Evolutionary conservation across 106 monocot genomes (phyloP).

Genomic region (Allium fistulosum): DNA sequence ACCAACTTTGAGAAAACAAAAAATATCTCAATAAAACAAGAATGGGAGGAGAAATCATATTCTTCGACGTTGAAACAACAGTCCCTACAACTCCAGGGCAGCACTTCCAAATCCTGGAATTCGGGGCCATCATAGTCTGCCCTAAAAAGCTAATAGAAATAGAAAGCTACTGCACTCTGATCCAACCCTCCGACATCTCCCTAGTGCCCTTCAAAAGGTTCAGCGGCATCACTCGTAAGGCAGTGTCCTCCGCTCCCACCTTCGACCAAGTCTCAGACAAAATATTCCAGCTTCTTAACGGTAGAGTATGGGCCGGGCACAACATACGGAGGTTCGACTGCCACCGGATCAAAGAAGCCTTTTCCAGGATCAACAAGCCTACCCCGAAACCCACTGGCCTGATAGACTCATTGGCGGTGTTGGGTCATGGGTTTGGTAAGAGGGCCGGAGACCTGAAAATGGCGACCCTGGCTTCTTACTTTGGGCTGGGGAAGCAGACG

Average conservation of each 20-base stretch:
- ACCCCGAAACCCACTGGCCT: slow-evolving; percentile 62
- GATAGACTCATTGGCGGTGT: slow-evolving; percentile 65
- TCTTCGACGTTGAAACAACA: slow-evolving; percentile 88
- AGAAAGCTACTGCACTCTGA: slow-evolving; percentile 77
- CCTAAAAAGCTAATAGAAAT: slow-evolving; percentile 76
- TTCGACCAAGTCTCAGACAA: slow-evolving; percentile 68
- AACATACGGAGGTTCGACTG: slow-evolving; percentile 88
- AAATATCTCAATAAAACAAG: background rate
- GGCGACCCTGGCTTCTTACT: slow-evolving; percentile 92
- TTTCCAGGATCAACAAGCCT: slow-evolving; percentile 56
- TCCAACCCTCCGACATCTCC: slow-evolving; percentile 57
- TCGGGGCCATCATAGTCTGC: slow-evolving; percentile 81
- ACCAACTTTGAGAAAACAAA: background rate
- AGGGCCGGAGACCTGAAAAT: slow-evolving; percentile 99
- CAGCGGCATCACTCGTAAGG: slow-evolving; percentile 50
- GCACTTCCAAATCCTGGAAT: slow-evolving; percentile 67
- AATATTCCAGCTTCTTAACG: slow-evolving; percentile 64
- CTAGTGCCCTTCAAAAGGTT: slow-evolving; percentile 36
- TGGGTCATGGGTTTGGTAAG: slow-evolving; percentile 63
- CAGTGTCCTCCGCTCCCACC: slow-evolving; percentile 46
- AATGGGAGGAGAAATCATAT: slow-evolving; percentile 39
- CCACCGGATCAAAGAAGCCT: slow-evolving; percentile 69
- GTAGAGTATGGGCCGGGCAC: slow-evolving; percentile 93
- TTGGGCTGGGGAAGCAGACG: slow-evolving; percentile 76
- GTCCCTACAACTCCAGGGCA: slow-evolving; percentile 20